Evolutionary conservation across 768 basidiomycete genomes (phyloP), one percentile per base, ranked within the genome.

Genomic region (Cystobasidiopsis lactophilus): DNA sequence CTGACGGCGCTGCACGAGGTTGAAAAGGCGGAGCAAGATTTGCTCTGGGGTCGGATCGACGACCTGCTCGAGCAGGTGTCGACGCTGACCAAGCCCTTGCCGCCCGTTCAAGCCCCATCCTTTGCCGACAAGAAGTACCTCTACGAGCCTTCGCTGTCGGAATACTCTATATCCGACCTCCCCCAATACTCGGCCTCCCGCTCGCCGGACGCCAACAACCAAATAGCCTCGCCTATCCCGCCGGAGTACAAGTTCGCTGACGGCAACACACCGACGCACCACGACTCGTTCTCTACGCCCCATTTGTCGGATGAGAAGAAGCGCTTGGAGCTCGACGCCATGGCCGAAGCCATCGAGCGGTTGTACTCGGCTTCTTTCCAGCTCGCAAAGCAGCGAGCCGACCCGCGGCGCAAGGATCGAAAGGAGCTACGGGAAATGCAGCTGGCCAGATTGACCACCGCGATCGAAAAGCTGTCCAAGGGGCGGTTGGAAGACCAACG

Each of bases 351-450:
- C 29, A 89, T 98, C 60, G 88, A 91, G 64, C 72, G 86, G 35
- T 69, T 95, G 11, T 85, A 93, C 65, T 66, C 75, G 7, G 82
- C 80, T 29, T 77, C 85, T 0, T 89, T 91, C 0, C 88, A 91
- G 64, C 67, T 95, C 39, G 76, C 80, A 54, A 80, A 89, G 63
- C 91, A 98, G 66, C 77, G 93, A 0, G 85, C 83, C n/a, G 88
- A 89, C 64, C 74, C 91, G 41, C 79, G 48, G 40, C 30, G 40
- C 52, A 0, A 31, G 23, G 50, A 52, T 60, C 73, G 72, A 4
- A 69, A 75, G 24, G 82, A 84, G 62, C 60, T 78, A 14, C 74
- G 74, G 13, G 74, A 85, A 66, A 74, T 85, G 70, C 81, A 84
- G 66, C 73, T 73, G 40, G 84, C 82, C 3, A 68, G 53, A 43